Evolutionary conservation across 371 early-diverging fungal genomes (phyloP), one percentile per base, ranked within the genome.

Genomic region (Nematocida ausubeli): DNA sequence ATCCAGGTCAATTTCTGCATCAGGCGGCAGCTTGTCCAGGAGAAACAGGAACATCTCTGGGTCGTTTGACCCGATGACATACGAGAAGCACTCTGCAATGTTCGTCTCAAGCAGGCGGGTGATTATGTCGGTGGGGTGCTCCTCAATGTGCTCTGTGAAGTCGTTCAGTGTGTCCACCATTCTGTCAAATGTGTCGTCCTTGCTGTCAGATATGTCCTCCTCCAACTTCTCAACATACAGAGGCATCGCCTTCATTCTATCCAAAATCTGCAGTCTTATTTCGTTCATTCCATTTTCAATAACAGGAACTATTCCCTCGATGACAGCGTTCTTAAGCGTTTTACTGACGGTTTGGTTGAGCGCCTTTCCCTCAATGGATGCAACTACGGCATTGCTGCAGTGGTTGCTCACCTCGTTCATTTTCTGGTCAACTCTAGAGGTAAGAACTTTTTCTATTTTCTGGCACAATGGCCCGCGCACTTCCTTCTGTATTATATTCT

Each of bases 231-330:
- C 51, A 32, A 64, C 12, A 1, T 19, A n/a, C n/a, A 79, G 26
- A 19, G 65, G 63, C 24, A 85, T 68, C 0, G 79, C 30, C 30
- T 64, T 47, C 12, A 84, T 44, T 54, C 80, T 83, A 7, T 69
- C 58, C 5, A 84, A 26, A 14, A 84, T 56, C 68, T 85, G 86
- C n/a, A 84, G 58, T 16, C 80, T 35, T 16, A 84, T 83, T 66
- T 85, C 86, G 58, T 81, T 80, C 65, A 85, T 69, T 16, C 73
- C 69, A 60, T 81, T 82, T 64, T 85, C 86, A 1, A 85, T 50
- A 7, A 60, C 69, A 19, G 83, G 83, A 3, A 83, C 78, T 14
- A 84, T 37, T 4, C 44, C 55, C 12, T 82, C 79, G 34, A 81
- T 26, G 26, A 85, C 65, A 14, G 70, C 55, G 0, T 55, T 52